phyloP scores from a whole-genome alignment of 371 early-diverging fungal species.

The Circinella minor region DNA sequence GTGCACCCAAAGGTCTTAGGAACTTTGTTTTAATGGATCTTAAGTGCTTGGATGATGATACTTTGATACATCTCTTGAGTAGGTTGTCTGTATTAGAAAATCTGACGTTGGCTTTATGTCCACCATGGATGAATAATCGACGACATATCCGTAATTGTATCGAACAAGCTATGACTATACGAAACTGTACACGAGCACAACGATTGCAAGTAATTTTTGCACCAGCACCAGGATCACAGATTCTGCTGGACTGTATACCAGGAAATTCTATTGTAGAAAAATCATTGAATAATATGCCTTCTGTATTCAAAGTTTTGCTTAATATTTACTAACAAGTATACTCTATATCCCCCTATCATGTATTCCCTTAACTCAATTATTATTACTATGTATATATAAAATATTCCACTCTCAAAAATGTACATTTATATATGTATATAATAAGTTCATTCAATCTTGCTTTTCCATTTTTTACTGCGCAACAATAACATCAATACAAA shows the following conservation, averaged over 20 bases:
- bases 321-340: not conserved
- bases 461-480: too few species aligned
- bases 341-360: too few species aligned
- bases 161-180: not conserved
- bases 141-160: conserved; percentile 3
- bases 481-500: too few species aligned
- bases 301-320: conserved; percentile 1
- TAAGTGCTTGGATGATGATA: conserved; percentile 1
- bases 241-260: conserved; percentile 4
- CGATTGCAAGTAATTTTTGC: not conserved
- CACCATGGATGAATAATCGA: conserved; percentile 9
- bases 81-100: not conserved
- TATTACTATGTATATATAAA: too few species aligned
- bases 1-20: not conserved
- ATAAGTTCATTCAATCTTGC: too few species aligned
- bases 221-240: conserved; percentile 5
- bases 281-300: not conserved
- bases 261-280: not conserved
- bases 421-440: too few species aligned
- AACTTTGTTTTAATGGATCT: conserved; percentile 3
- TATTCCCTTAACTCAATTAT: too few species aligned
- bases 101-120: not conserved
- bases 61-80: not conserved
- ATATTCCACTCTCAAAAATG: too few species aligned
- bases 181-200: not conserved